Percentiles rank a stretch among this genome's conserved stretches.
phyloP scores from a whole-genome alignment of 495 filamentous ascomycete species.

The Beverwykella pulmonaria region DNA sequence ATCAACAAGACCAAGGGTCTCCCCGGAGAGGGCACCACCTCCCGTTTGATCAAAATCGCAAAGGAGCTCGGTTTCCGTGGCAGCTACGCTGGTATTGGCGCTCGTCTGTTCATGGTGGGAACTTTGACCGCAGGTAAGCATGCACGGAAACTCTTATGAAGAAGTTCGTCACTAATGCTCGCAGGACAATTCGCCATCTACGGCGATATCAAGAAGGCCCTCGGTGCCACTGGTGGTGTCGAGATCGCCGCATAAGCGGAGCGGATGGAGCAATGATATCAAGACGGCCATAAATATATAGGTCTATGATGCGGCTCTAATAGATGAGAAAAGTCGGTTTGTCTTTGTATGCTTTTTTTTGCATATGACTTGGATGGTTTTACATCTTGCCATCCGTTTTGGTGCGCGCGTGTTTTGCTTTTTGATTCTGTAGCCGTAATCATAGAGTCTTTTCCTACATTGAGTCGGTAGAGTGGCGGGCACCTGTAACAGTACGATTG shows the following conservation, averaged over 20 bases:
- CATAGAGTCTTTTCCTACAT: conserved; percentile 12
- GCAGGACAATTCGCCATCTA: conserved; percentile 98
- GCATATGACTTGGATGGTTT: conserved; percentile 23
- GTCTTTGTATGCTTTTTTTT: conserved; percentile 23
- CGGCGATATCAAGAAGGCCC: conserved; percentile 65
- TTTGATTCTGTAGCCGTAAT: conserved; percentile 6
- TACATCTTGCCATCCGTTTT: conserved; percentile 13
- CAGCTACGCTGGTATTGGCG: conserved; percentile 88
- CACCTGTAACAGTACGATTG: conserved; percentile 20
- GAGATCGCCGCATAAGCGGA: conserved; percentile 63
- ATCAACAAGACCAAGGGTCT: conserved; percentile 99
- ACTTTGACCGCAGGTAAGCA: conserved; percentile 49
- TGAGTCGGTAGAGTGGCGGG: background rate
- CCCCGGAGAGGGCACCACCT: conserved; percentile 90
- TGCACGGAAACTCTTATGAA: background rate
- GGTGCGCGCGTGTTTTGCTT: conserved; percentile 6
- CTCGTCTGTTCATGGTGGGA: conserved; percentile 84
- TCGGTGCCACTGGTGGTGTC: conserved; percentile 75
- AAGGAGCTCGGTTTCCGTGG: conserved; percentile 91
- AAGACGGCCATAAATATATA: conserved; percentile 22
- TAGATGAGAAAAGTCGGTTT: conserved; percentile 22
- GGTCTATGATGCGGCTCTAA: background rate
- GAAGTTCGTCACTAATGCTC: conserved; percentile 37
- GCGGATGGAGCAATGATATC: conserved; percentile 1
- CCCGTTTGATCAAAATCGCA: conserved; percentile 91